Evolutionary conservation across 208 protist genomes (phyloP), one percentile per base, ranked within the genome.

Genomic region (Trypanosoma melophagium): DNA sequence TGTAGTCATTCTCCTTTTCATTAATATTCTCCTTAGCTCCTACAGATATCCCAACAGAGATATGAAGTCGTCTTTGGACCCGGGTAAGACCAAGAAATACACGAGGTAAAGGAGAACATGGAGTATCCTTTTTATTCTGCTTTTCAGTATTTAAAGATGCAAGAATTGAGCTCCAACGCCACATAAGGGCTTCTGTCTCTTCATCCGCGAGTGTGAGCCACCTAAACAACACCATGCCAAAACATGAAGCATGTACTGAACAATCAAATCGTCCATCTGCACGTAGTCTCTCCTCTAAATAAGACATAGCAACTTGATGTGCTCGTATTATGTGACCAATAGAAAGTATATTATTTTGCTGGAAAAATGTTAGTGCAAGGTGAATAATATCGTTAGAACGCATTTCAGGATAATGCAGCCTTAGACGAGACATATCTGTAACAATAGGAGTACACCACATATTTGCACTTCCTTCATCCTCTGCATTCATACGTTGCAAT

Each of bases 251-350:
- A 41, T 78, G 66, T 14, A 93, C 21, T 19, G 80, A 60, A 44
- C 76, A 77, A 59, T 93, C 87, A 61, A 90, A 93, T 28, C 79
- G 81, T 40, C 87, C 87, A 62, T 93, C 87, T 16, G 78, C 74
- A 50, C 65, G 75, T 21, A 93, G 2, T 21, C 55, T 61, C 14
- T 75, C 68, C 62, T 79, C 66, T 19, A 93, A 54, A 8, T 66
- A 60, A 21, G 24, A 47, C 60, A 77, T 35, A 17, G 52, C 50
- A 21, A 28, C 55, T 40, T 82, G 77, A 7, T 82, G 77, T 2
- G 10, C 10, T 19, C 57, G 40, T 14, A 82, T 71, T 0, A 14
- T 8, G 2, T 24, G 14, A 22, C 19, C 2, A 12, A 74, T 21
- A 35, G 28, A 35, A 2, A 17, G 7, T 0, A 19, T 9, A 12